phyloP scores from a whole-genome alignment of 2,329 filamentous ascomycete genomes.

The Fusarium solani-melongenae region DNA sequence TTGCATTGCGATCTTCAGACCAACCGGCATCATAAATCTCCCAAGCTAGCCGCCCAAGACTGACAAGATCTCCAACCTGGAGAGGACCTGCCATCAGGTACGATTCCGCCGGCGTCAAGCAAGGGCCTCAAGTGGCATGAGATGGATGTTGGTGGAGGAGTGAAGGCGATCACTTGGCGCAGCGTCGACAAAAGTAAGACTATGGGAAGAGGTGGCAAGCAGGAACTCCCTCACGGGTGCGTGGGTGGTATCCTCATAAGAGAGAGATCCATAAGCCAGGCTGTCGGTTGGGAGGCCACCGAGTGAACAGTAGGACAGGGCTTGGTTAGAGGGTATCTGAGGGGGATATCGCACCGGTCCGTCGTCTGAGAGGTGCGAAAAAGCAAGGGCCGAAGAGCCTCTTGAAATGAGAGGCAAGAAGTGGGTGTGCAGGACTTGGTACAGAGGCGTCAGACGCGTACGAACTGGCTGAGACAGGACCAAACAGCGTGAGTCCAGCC shows the following conservation, averaged over 20 bases:
- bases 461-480: constrained; percentile 27
- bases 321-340: background rate
- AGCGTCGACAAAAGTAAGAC: background rate
- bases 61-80: constrained; percentile 48
- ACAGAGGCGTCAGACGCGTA: constrained; percentile 14
- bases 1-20: constrained; percentile 48
- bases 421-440: constrained; percentile 9
- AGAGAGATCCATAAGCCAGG: background rate
- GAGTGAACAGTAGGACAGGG: background rate
- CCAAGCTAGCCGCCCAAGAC: constrained; percentile 47
- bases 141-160: background rate
- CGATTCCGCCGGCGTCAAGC: constrained; percentile 1
- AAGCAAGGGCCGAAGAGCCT: constrained; percentile 28
- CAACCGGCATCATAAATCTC: constrained; percentile 48
- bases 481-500: constrained; percentile 12
- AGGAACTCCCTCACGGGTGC: constrained; percentile 1
- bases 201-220: constrained; percentile 11
- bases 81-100: constrained; percentile 40
- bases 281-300: constrained; percentile 7
- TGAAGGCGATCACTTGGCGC: constrained; percentile 3
- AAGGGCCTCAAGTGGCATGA: constrained; percentile 2
- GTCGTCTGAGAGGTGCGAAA: background rate
- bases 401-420: constrained; percentile 9
- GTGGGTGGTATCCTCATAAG: constrained; percentile 18
- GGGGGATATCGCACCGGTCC: constrained; percentile 7